Conservation (phyloP, 352 stramenopile species). For the Phytophthora meadii region DNA sequence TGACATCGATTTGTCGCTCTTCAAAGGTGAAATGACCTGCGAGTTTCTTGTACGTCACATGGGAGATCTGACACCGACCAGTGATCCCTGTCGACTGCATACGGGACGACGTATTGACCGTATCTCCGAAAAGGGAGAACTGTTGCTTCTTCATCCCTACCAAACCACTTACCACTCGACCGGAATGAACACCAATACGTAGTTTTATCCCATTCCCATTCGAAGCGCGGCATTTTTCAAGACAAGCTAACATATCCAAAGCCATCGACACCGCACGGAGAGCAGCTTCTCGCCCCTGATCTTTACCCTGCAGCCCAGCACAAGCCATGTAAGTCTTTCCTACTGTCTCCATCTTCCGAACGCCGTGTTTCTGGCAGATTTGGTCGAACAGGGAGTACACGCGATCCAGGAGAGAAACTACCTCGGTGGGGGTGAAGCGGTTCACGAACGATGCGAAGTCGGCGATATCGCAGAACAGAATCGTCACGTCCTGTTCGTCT, state of each 20-base stretch:
- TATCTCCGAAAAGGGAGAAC: constrained; percentile 95
- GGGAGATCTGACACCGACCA: constrained; percentile 80
- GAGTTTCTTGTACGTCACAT: constrained; percentile 87
- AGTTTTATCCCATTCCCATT: constrained; percentile 90
- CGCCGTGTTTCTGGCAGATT: constrained; percentile 90
- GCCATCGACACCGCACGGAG: constrained; percentile 80
- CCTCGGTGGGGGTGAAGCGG: constrained; percentile 73
- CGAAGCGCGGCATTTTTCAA: constrained; percentile 75
- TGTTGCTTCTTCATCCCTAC: constrained; percentile 93
- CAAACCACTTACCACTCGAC: constrained; percentile 87
- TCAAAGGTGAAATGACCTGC: constrained; percentile 79
- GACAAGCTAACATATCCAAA: constrained; percentile 73
- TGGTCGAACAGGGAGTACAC: constrained; percentile 94
- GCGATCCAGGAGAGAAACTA: constrained; percentile 88
- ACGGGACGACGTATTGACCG: constrained; percentile 89
- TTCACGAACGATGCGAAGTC: constrained; percentile 86
- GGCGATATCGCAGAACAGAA: constrained; percentile 87
- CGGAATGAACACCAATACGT: constrained; percentile 92
- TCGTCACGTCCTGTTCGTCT: constrained; percentile 88
- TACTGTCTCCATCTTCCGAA: constrained; percentile 94
- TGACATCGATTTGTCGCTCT: constrained; percentile 83
- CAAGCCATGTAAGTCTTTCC: constrained; percentile 93
- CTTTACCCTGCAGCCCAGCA: constrained; percentile 84
- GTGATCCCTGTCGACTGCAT: constrained; percentile 92
- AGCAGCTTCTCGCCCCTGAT: constrained; percentile 75